Conservation (phyloP, 805 yeast genomes). For the Ascoidea tarda region DNA sequence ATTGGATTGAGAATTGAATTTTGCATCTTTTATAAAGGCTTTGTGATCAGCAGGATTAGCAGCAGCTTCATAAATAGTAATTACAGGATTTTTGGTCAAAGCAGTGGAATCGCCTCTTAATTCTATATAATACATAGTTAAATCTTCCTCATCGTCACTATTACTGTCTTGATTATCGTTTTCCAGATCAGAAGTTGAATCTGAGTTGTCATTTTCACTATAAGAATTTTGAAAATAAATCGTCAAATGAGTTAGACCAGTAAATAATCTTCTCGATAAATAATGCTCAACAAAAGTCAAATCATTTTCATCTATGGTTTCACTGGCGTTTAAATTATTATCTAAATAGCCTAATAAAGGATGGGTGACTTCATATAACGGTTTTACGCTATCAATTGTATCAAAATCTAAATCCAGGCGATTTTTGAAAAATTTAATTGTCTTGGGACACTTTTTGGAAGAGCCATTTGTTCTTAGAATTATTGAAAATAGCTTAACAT, state of each 20-base stretch:
- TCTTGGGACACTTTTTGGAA: constrained; percentile 47
- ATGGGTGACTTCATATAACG: constrained; percentile 41
- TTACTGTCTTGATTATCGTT: not conserved
- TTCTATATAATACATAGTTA: constrained; percentile 54
- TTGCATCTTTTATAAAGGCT: constrained; percentile 14
- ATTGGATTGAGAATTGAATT: not conserved
- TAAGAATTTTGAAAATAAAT: constrained; percentile 56
- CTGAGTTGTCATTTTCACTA: constrained; percentile 4
- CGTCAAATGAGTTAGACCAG: constrained; percentile 54
- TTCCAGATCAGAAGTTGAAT: not conserved
- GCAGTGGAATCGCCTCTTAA: constrained; percentile 59
- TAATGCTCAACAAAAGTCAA: constrained; percentile 65
- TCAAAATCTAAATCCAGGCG: constrained; percentile 60
- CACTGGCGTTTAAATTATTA: constrained; percentile 23
- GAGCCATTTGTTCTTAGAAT: constrained; percentile 53
- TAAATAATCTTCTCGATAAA: constrained; percentile 60
- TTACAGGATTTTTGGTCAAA: constrained; percentile 51
- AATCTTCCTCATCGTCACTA: constrained; percentile 39
- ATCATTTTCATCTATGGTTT: constrained; percentile 15
- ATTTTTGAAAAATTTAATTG: constrained; percentile 62
- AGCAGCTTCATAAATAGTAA: constrained; percentile 75
- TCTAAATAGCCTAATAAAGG: constrained; percentile 44
- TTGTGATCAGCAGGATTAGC: constrained; percentile 88
- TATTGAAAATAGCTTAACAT: constrained; percentile 61
- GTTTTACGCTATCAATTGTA: constrained; percentile 30